Percentiles rank a stretch among this genome's conserved stretches.
These are phyloP conservation scores for Viridothelium virens DNA, from an alignment of 495 filamentous ascomycete genomes.

Conservation along the genomic window DNA sequence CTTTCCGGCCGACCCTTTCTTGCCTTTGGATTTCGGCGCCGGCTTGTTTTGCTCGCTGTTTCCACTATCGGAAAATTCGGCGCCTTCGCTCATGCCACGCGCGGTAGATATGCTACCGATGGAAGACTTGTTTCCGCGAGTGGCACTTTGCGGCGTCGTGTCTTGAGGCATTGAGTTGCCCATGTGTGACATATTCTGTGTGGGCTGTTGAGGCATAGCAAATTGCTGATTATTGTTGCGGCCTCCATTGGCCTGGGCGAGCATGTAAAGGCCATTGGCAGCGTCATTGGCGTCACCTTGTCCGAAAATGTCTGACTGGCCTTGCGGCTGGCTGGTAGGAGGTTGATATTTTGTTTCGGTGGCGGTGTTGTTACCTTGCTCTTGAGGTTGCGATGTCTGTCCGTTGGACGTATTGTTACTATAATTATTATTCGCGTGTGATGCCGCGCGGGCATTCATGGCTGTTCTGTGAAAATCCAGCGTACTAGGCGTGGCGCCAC, in stretches of 20 bases:
- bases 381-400: conserved; percentile 44
- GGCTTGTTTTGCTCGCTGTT: conserved; percentile 56
- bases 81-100: conserved; percentile 60
- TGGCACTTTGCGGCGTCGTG: conserved; percentile 36
- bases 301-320: conserved; percentile 55
- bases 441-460: conserved; percentile 62
- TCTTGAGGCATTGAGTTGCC: conserved; percentile 25
- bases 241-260: conserved; percentile 57
- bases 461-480: conserved; percentile 94
- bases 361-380: conserved; percentile 27
- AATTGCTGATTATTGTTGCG: conserved; percentile 48
- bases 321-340: conserved; percentile 40
- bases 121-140: conserved; percentile 31
- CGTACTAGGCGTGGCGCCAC: conserved; percentile 78
- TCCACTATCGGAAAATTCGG: conserved; percentile 63
- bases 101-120: conserved; percentile 35
- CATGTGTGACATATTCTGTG: conserved; percentile 34
- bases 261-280: conserved; percentile 86
- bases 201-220: conserved; percentile 44
- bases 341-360: conserved; percentile 46
- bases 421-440: conserved; percentile 41
- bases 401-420: conserved; percentile 33
- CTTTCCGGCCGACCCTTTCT: conserved; percentile 52
- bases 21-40: conserved; percentile 58
- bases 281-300: conserved; percentile 89